Evolutionary conservation across 495 filamentous ascomycete genomes (phyloP), one percentile per base, ranked within the genome.

Genomic region (Penicillium nucicola): DNA sequence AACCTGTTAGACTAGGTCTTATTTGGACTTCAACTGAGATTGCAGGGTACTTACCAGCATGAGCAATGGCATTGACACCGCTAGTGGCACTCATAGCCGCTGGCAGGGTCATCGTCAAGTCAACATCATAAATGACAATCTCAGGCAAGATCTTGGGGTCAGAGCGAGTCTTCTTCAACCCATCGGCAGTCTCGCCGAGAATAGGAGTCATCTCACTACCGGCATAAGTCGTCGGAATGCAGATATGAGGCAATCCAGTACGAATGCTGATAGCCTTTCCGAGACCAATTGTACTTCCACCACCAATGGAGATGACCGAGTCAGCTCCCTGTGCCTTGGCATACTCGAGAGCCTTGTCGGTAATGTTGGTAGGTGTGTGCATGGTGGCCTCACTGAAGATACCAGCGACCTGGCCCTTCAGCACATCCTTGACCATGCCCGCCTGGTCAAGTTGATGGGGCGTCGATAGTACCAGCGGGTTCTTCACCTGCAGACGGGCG

Each of bases 171-270:
- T 79, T 84, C 67, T 88, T 87, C 60, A 76, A 56, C 1, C 83
- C 83, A 45, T 81, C 72, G 35, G 75, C 76, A 1, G 84, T 87
- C 67, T 88, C 84, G 1, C 84, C 83, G 30, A 88, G 66, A 41
- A 86, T 85, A 0, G 84, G 81, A 1, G 84, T 86, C 74, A 87
- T 85, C 60, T 87, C 84, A 48, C 82, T 84, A 5, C 83, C 84
- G 4, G 84, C 81, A 65, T 88, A 88, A 0, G 84, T 87, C 11
- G 84, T 88, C 11, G 84, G 82, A 33, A 86, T 82, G 43, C 81
- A 83, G 54, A 88, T 77, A 59, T 88, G 83, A 18, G 77, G 76
- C 38, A 86, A 61, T 0, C 81, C 82, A 5, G 82, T 85, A 20
- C 84, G 71, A 43, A 86, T 78, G 40, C 78, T 81, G 52, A 88